Evolutionary conservation across 768 basidiomycete genomes (phyloP).

Genomic region (Auriscalpium orientale): DNA sequence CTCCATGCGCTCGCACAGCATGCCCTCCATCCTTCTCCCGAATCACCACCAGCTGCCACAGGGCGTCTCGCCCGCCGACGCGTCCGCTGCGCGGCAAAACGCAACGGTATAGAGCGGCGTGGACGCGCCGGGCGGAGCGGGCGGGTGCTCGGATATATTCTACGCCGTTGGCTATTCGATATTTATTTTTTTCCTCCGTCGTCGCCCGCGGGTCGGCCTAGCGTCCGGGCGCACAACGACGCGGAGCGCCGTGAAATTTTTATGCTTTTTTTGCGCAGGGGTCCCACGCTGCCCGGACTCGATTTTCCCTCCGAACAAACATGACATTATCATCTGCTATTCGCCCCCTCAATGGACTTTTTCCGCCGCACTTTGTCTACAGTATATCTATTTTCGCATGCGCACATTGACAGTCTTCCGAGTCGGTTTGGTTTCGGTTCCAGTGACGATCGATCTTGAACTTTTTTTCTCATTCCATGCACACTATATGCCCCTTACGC

Average conservation of each 20-base stretch:
- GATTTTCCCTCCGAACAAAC: background rate
- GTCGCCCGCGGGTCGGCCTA: no score
- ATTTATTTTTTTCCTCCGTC: no score
- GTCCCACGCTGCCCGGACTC: background rate
- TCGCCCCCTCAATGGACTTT: background rate
- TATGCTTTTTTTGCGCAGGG: background rate
- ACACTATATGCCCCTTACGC: background rate
- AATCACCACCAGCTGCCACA: background rate
- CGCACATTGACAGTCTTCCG: background rate
- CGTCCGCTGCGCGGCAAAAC: background rate
- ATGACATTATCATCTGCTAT: background rate
- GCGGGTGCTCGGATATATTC: background rate
- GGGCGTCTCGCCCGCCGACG: background rate
- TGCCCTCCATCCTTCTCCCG: constrained; percentile 12
- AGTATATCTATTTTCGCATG: no score
- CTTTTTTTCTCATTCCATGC: background rate
- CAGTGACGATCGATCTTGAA: background rate
- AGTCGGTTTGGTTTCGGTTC: background rate
- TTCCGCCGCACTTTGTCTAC: no score
- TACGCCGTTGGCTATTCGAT: background rate
- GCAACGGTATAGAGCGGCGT: background rate
- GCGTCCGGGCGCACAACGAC: background rate
- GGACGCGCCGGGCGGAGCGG: background rate
- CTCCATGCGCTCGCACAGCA: constrained; percentile 13
- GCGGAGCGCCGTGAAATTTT: background rate